phyloP scores from a whole-genome alignment of 2,329 filamentous ascomycete species.

The Phaeoacremonium minimum region DNA sequence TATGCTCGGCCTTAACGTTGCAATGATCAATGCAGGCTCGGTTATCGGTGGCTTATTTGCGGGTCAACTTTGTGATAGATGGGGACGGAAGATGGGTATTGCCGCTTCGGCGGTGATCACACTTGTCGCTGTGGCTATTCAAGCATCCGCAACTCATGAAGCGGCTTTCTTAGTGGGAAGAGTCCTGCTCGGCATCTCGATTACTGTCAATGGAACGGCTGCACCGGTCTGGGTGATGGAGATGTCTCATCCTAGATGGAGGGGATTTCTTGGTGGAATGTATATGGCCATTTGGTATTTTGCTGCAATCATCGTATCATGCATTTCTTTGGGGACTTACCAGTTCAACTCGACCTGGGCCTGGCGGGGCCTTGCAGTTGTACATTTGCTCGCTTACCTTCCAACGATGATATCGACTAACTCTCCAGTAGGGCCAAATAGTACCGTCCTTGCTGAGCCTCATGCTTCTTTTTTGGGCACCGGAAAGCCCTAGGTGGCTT shows the following conservation, averaged over 20 bases:
- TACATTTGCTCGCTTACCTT: background rate
- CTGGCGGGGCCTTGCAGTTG: background rate
- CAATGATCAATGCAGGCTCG: background rate
- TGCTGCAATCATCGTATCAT: background rate
- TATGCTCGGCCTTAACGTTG: background rate
- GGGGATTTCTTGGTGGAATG: background rate
- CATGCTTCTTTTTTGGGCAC: slow-evolving; percentile 31
- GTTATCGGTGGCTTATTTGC: background rate
- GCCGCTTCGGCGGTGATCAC: background rate
- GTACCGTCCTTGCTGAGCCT: slow-evolving; percentile 14
- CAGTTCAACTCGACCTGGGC: background rate
- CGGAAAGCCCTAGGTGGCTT: slow-evolving; percentile 44
- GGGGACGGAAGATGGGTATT: background rate
- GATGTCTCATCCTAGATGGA: background rate
- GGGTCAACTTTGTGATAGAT: background rate
- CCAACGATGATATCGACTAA: background rate
- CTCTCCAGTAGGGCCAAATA: background rate
- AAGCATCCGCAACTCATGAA: background rate
- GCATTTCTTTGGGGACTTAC: background rate
- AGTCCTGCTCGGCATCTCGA: background rate
- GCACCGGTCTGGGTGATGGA: background rate
- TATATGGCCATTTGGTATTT: background rate
- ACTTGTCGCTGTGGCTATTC: background rate
- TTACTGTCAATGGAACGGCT: background rate
- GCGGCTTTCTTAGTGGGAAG: background rate